phyloP scores from a whole-genome alignment of 805 yeast genomes.

The Saccharomycopsis schoenii region DNA sequence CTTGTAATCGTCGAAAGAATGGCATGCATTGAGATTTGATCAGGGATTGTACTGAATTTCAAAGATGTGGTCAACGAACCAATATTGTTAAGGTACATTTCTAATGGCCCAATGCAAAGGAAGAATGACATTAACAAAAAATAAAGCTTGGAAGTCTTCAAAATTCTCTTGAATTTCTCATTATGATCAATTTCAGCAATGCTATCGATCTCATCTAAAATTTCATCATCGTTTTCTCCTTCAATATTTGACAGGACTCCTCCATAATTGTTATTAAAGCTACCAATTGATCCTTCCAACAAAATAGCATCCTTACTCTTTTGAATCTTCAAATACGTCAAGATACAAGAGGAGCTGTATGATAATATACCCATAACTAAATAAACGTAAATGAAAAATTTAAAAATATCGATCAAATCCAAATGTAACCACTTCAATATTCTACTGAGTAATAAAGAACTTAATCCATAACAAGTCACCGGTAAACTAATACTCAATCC shows the following conservation, averaged over 20 bases:
- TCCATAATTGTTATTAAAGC: background rate
- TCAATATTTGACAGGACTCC: conserved; percentile 22
- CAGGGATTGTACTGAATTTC: conserved; percentile 21
- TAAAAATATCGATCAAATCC: conserved; percentile 43
- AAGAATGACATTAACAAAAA: conserved; percentile 53
- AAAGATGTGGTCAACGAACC: conserved; percentile 54
- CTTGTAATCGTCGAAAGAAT: conserved; percentile 63
- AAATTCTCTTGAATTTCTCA: conserved; percentile 18
- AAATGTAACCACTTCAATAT: conserved; percentile 36
- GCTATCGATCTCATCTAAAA: conserved; percentile 71
- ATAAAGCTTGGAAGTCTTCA: conserved; percentile 53
- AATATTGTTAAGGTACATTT: conserved; percentile 74
- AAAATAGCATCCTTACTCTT: conserved; percentile 17
- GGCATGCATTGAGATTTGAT: conserved; percentile 53
- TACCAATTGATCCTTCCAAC: background rate
- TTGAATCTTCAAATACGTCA: conserved; percentile 36
- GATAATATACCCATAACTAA: conserved; percentile 46
- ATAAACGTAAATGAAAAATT: conserved; percentile 43
- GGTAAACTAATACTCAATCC: conserved; percentile 83
- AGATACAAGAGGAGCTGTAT: conserved; percentile 56
- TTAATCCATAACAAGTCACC: conserved; percentile 77
- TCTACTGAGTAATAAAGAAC: conserved; percentile 68
- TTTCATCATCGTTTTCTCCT: conserved; percentile 27
- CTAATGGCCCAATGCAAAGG: conserved; percentile 72
- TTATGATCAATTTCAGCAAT: conserved; percentile 30